These are phyloP conservation scores for Moricandia arvensis DNA, from an alignment of 345 rosid species.

Conservation along the genomic window DNA sequence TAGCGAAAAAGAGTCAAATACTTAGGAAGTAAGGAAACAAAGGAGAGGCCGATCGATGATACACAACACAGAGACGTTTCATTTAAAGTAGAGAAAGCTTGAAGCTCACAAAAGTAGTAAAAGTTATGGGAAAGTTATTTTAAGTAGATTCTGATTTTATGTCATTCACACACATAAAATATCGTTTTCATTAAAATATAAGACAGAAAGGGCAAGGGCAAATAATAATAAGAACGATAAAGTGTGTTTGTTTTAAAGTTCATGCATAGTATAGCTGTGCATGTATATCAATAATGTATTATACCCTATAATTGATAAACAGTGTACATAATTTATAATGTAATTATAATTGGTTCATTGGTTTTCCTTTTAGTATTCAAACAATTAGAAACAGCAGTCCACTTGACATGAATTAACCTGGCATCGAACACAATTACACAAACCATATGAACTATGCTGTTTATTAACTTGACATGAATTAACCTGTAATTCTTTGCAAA, in stretches of 20 bases:
- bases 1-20: constrained; percentile 14
- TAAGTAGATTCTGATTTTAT: constrained; percentile 29
- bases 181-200: constrained; percentile 13
- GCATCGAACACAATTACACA: not conserved
- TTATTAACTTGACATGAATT: not conserved
- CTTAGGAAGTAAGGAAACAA: constrained; percentile 35
- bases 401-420: not conserved
- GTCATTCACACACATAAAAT: constrained; percentile 19
- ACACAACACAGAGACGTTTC: constrained; percentile 25
- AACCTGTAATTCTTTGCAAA: not conserved
- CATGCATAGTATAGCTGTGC: constrained; percentile 9
- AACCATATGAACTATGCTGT: not conserved
- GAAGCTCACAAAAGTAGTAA: constrained; percentile 56
- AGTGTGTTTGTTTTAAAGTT: not conserved
- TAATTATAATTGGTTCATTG: not conserved
- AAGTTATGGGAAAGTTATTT: not conserved
- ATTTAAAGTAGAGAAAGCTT: constrained; percentile 43
- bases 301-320: not conserved
- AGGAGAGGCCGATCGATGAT: constrained; percentile 17
- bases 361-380: not conserved
- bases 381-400: not conserved
- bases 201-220: not conserved
- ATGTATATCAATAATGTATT: constrained; percentile 4
- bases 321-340: not conserved
- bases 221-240: not conserved